Base-by-base conservation (phyloP, 1,284 basidiomycete genomes). In the Lentinus polychrous region DNA sequence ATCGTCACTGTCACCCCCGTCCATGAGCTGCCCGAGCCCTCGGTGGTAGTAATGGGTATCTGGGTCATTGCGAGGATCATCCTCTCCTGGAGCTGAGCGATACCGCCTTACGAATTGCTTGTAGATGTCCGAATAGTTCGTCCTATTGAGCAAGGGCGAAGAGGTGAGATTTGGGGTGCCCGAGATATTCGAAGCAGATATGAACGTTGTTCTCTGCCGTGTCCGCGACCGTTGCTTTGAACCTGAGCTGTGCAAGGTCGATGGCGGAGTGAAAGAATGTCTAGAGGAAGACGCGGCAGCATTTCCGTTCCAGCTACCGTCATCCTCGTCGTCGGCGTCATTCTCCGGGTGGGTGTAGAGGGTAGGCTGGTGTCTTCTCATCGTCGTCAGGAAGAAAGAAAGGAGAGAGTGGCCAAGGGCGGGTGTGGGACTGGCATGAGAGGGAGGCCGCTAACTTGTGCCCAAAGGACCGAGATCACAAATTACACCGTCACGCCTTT, bases 21-120 rank as follows among this genome's bases (percentile, higher is more conserved):
- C 86, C 37, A 77, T 71, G 11, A 88, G 72, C 56, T 85, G 80
- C 1, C 82, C 85, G 8, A 85, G 67, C 10, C 84, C 85, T 40
- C 77, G 73, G 57, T 86, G 81, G 64, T 84, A 85, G 62, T 83
- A 86, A 57, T 86, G 81, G 54, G 74, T 81, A 60, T 88, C 85
- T 18, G 83, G 81, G 60, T 88, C 86, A 58, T 79, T 79, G 49
- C 81, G 75, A 23, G 79, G 75, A 62, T 87, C 83, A 54, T 83
- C 81, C 45, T 76, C 73, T 45, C 74, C 67, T 17, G 44, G 68
- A 51, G 75, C 74, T 12, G 75, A 77, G 59, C 84, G 75, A 65
- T 89, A 89, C 36, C 84, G 73, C 54, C 76, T 78, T 37, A 89
- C 77, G 62, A 89, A 89, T 60, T 87, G 84, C 23, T 82, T 80